These are phyloP conservation scores for Termitomyces sp. DNA, from an alignment of 768 basidiomycete genomes.

Conservation along the genomic window DNA sequence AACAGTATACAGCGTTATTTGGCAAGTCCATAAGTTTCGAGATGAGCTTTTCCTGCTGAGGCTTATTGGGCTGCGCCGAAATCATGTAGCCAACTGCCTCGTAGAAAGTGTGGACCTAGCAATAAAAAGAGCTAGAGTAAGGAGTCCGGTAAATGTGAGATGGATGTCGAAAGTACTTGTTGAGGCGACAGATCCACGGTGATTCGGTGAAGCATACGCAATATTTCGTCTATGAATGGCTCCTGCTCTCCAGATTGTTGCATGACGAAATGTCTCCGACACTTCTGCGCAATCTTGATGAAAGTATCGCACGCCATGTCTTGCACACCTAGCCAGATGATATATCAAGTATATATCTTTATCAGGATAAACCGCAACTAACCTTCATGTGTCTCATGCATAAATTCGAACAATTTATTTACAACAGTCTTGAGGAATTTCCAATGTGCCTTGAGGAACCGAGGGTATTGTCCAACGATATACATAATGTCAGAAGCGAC, in stretches of 20 bases:
- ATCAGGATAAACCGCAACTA: conserved; percentile 12
- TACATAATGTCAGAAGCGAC: conserved; percentile 97
- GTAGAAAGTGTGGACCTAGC: conserved; percentile 91
- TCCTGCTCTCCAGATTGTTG: conserved; percentile 96
- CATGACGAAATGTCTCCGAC: conserved; percentile 96
- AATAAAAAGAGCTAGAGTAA: conserved; percentile 15
- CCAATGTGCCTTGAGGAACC: conserved; percentile 99
- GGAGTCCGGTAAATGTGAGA: neutral
- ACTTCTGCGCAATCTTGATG: conserved; percentile 99
- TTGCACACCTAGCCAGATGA: conserved; percentile 69
- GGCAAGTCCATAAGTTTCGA: conserved; percentile 95
- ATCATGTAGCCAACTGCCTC: conserved; percentile 99
- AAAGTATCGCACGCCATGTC: conserved; percentile 99
- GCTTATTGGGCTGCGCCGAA: conserved; percentile 96
- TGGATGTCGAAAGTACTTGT: conserved; percentile 42
- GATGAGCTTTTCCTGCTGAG: conserved; percentile 93
- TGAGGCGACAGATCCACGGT: conserved; percentile 92
- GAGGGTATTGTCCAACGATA: conserved; percentile 98
- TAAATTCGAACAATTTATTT: conserved; percentile 99
- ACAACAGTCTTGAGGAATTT: conserved; percentile 99
- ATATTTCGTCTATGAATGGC: conserved; percentile 96
- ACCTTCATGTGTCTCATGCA: conserved; percentile 99
- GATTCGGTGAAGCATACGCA: conserved; percentile 86
- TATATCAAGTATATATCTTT: neutral
- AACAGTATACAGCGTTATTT: conserved; percentile 72